Evolutionary conservation across 1,284 basidiomycete species (phyloP), one percentile per base, ranked within the genome.

Genomic region (Serendipita sp.): DNA sequence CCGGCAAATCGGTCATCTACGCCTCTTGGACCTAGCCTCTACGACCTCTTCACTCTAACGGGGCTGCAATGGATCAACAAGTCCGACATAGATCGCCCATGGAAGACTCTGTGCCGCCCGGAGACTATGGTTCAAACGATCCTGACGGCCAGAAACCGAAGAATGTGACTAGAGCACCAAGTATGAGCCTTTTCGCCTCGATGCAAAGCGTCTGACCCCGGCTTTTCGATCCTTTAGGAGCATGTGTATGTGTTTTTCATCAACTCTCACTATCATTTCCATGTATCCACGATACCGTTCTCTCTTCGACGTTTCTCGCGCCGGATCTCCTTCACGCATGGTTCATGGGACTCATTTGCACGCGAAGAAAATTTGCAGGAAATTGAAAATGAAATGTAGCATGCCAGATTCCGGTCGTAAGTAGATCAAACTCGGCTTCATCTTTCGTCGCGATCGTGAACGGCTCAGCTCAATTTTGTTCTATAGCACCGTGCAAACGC

Each of bases 311-410:
- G 38, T 5, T 6, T 62, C 22, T 29, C 34, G 15, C 47, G 12
- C 50, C 53, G 30, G 55, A 43, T 55, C 30, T 45, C 38, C 35
- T 44, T 35, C 29, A 32, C 49, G 44, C 22, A 26, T 15, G 45
- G 50, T 58, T 17, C 15, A 15, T 26, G 61, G 26, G 44, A 13
- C 32, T 49, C 38, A 45, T 62, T 62, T 67, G 12, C 12, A 6
- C 38, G 38, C 12, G 38, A 38, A 88, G 87, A 88, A 88, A 83
- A 86, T 86, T 15, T 89, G 87, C 72, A 78, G 87, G 67, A 88
- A 88, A 70, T 88, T 91, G 74, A 91, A 91, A 74, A 91, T 91
- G 88, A 78, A 87, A 67, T 91, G 88, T 69, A 88, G 93, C 76
- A 90, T 58, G 22, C 22, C 17, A 58, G 53, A 58, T 4, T 58